Base-by-base conservation (phyloP, 352 stramenopile genomes). In the Pythium angustatum region DNA sequence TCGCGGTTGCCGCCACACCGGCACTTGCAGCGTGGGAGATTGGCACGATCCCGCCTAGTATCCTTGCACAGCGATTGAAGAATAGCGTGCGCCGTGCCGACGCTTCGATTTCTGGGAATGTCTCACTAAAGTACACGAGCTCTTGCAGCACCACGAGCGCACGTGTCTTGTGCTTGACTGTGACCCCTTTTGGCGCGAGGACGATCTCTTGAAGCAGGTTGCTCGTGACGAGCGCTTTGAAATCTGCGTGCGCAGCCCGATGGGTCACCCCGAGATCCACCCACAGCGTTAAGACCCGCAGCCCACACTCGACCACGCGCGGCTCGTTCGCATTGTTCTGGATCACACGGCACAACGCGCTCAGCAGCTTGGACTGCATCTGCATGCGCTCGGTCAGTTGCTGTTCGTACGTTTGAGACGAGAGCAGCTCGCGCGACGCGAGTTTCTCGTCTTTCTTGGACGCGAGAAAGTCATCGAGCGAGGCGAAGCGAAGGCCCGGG, bases 21-120 rank as follows among this genome's bases (percentile, higher is more conserved):
- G 21, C 12, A n/a, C 3, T 17, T 8, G 40, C 15, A n/a, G n/a
- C n/a, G 3, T 51, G 27, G 1, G 34, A 7, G 30, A 30, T 28
- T 22, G 50, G 45, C 2, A 38, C 43, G 15, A 51, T 59, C n/a
- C 68, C 50, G 7, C 54, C 67, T 45, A 93, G 61, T 66, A 93
- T 81, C 45, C 87, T 83, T 3, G 79, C 79, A 58, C 81, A 90
- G 31, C 82, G 82, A 31, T 92, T 87, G 26, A 93, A 88, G 12
- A 93, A 65, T 30, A 91, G 64, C 17, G 78, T 64, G 6, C 67
- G 67, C 11, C 62, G 61, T 17, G 61, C 54, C 15, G 58, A 62
- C 11, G 57, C 30, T 34, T 73, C 69, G 40, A 76, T 62, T 21
- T 73, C 69, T 2, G 33, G 38, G 21, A 71, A 73, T 12, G 59